Evolutionary conservation across 2,329 filamentous ascomycete genomes (phyloP), one percentile per base, ranked within the genome.

Genomic region (Metarhizium brunneum): DNA sequence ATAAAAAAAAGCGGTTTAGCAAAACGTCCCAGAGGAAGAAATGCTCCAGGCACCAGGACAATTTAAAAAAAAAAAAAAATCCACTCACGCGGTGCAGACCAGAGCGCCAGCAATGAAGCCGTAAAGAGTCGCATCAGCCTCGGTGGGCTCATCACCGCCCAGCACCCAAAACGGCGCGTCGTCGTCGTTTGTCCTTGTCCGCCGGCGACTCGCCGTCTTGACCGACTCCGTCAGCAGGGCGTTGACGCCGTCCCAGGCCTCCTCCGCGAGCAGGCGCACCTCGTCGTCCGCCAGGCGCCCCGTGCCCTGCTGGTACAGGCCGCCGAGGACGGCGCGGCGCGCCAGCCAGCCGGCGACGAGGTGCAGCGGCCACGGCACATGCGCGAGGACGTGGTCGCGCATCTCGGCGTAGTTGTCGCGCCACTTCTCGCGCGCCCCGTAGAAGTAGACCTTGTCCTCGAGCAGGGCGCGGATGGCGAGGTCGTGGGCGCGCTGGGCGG

Each of bases 361-460:
- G 13, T 75, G 77, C 0, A 82, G 42, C 0, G 76, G 77, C 62
- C 77, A 85, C 0, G 81, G 78, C 1, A 85, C 58, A 54, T 10
- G 63, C 67, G 6, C 67, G 6, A 86, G 69, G 0, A 76, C 68
- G 42, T 78, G 68, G 52, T 75, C 73, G 16, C 82, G 77, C 81
- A 84, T 84, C 14, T 69, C 66, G 57, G 80, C 75, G 69, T 80
- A 85, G 63, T 86, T 84, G 55, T 81, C 69, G 2, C 75, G 64
- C 83, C 83, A 86, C 58, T 75, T 71, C 67, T 86, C 83, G 45
- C 73, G 71, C 1, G 59, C 65, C 73, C 78, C 70, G 56, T 77
- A 82, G 59, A 85, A 85, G 62, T 79, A 81, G 14, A 83, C 59
- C 64, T 79, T 83, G 20, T 86, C 82, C 66, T 86, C 83, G 29